Base-by-base conservation (phyloP, 371 early-diverging fungal genomes). In the Blakeslea trispora region DNA sequence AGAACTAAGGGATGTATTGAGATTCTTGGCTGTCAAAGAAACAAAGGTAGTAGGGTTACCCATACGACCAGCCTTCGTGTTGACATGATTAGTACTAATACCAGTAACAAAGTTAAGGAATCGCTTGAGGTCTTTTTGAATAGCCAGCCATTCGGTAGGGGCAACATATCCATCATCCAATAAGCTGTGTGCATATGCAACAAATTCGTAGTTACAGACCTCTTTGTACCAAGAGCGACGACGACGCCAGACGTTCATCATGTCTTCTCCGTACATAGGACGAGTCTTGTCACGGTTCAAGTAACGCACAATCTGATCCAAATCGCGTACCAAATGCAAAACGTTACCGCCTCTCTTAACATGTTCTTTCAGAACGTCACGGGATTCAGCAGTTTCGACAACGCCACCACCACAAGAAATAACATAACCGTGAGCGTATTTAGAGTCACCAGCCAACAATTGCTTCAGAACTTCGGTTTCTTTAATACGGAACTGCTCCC, bases 401-500 rank as follows among this genome's bases (percentile, higher is more conserved):
- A 96, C 87, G 15, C 98, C 98, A 15, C 98, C 98, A 41, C 98
- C 98, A 63, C 95, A 96, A 1, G 96, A 87, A 54, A 97, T 84
- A 8, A 98, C 79, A 50, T 87, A 75, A 9, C 81, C 81, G 19
- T 58, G 68, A 19, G 60, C 69, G 50, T 76, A 77, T 0, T 40
- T n/a, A 5, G 80, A 77, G 11, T 71, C 66, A 14, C 58, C 45
- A n/a, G 66, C 60, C 46, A 80, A 52, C 4, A 77, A 18, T 40
- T 71, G 68, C 1, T 66, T 77, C 44, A 95, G 67, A 3, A 83
- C 79, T 22, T 87, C 76, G 1, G 64, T 61, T 73, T 98, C 98
- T 59, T 85, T 81, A 28, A 71, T 69, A 35, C 97, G 88, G 85
- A 97, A 98, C n/a, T 81, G 86, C 1, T 87, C 78, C 98, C 98